Evolutionary conservation across 2,329 filamentous ascomycete species (phyloP), one percentile per base, ranked within the genome.

Genomic region (Chrysoporthe puriensis): DNA sequence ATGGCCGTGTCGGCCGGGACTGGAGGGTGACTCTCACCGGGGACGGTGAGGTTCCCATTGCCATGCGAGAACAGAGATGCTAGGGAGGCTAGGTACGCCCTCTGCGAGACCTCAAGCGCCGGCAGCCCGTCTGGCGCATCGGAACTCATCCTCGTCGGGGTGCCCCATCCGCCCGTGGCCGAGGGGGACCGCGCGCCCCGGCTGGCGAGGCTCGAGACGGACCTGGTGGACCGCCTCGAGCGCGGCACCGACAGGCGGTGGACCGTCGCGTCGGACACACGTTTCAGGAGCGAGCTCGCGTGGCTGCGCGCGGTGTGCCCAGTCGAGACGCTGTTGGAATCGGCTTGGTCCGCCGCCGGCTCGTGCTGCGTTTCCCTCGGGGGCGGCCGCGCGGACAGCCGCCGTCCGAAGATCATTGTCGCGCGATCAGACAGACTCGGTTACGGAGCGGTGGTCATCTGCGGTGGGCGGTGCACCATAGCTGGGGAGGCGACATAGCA

Each of bases 81-180:
- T 21, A 68, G 18, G 7, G 66, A 68, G 9, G 42, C 60, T 3
- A 68, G 66, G 18, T 68, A 68, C 8, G 62, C 66, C 26, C 66
- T 42, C 14, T 64, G 63, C 21, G 66, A n/a, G 6, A 61, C 60
- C 14, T 57, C 62, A 7, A 68, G 54, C 2, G 34, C 63, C 0
- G 66, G 66, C 0, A 66, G 63, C 26, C 34, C 63, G 26, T 50
- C 66, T 9, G 42, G 50, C 52, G 32, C 43, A 21, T 26, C 42
- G 6, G 40, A 46, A n/a, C 21, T 43, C 14, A 21, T 18, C 8
- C 21, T 18, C 9, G 40, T 57, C 18, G 57, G 36, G 40, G 42
- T 59, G 4, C 32, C 7, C 16, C 42, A 42, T 36, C 44, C 9
- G n/a, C 16, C 36, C 9, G 21, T 52, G 60, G 42, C 34, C n/a